A percentile compares a stretch with the other conserved stretches of the same genome.
These are phyloP conservation scores for Silene coronaria DNA, from an alignment of 179 eudicot genomes.

Conservation along the genomic window DNA sequence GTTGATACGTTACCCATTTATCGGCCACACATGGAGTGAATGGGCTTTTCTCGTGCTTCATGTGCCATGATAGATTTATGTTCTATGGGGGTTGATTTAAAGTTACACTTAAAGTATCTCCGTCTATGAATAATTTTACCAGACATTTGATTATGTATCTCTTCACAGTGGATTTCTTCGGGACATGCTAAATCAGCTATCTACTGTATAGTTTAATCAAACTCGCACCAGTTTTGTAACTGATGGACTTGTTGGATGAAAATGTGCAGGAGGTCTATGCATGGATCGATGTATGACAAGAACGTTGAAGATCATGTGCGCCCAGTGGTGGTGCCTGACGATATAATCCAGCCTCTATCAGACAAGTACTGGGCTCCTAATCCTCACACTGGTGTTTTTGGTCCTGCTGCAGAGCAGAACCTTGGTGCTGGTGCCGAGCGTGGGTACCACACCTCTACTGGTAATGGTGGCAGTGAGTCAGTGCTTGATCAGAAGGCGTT, in stretches of 20 bases:
- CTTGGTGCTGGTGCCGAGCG: slow-evolving; percentile 20
- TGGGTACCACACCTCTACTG: slow-evolving; percentile 21
- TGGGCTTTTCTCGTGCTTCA: neutral
- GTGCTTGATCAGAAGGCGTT: slow-evolving; percentile 75
- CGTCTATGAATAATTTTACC: too few species aligned
- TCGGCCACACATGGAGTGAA: neutral
- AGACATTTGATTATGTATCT: too few species aligned
- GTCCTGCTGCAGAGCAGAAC: slow-evolving; percentile 48
- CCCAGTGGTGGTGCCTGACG: slow-evolving; percentile 59
- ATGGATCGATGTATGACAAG: slow-evolving; percentile 66
- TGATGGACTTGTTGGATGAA: slow-evolving; percentile 1
- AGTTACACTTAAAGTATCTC: too few species aligned
- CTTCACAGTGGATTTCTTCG: too few species aligned
- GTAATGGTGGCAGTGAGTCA: slow-evolving; percentile 36
- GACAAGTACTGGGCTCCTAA: slow-evolving; percentile 80
- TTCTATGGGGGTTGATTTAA: neutral
- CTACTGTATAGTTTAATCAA: too few species aligned
- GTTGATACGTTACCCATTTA: neutral
- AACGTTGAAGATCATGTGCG: slow-evolving; percentile 56
- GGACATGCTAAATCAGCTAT: too few species aligned
- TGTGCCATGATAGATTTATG: neutral
- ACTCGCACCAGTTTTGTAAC: too few species aligned
- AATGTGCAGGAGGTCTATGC: slow-evolving; percentile 56
- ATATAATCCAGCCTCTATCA: slow-evolving; percentile 39
- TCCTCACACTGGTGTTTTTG: slow-evolving; percentile 78